Base-by-base conservation (phyloP, 805 yeast genomes). In the Sugiyamaella qingdaonensis region DNA sequence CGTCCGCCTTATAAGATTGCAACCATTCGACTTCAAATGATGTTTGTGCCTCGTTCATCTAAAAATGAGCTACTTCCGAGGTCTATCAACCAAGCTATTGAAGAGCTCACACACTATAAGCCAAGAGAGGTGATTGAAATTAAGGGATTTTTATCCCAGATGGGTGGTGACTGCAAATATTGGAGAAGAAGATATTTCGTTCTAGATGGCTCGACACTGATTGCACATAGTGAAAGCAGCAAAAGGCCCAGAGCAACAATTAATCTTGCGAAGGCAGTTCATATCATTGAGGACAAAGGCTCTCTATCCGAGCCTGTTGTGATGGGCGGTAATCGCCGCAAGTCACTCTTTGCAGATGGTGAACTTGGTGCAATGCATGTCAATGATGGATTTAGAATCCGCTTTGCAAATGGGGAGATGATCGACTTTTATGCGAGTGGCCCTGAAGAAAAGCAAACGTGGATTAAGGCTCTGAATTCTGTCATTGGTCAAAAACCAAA, bases 401-500 rank as follows among this genome's bases (percentile, higher is more conserved):
- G 74, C 56, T 91, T 91, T 68, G 77, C 80, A 41, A 86, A 91
- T 64, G 91, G 88, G 4, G 97, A 91, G 68, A 73, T 80, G 2
- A 86, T 91, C 49, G 87, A 83, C 58, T 88, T 92, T 67, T 88
- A 87, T n/a, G 92, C 96, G 14, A 94, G 88, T 51, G 80, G 83
- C 43, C 75, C 72, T 45, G 73, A 67, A 14, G 84, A 80, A 49
- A 85, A 83, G 69, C 64, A 69, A 32, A 71, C 73, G 51, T 92
- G 97, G 98, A 78, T 85, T 48, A 58, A 66, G 1, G 68, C 75
- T 1, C 68, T 91, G 52, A 34, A 21, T 27, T 35, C 50, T 35
- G 55, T 51, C 29, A 34, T 58, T 11, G 54, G 55, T 29, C 29
- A 44, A 7, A 5, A 21, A 3, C 48, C 53, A n/a, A 49, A 45